Conservation (phyloP, 345 rosid genomes). For the Hibiscus trionum region DNA sequence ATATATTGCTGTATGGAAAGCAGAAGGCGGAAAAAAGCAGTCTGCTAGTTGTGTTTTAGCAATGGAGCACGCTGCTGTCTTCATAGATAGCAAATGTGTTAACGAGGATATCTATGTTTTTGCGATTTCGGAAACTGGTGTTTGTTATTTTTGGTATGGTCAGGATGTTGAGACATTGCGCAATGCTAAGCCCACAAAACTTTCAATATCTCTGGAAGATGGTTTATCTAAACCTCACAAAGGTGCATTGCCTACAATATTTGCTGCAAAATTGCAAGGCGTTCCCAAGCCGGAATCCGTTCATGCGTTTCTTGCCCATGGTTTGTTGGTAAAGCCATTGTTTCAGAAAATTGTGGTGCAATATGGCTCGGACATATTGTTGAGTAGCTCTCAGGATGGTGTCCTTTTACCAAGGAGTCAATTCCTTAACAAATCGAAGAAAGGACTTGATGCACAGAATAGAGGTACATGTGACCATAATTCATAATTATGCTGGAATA, state of each 20-base stretch:
- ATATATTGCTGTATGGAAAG: slow-evolving; percentile 73
- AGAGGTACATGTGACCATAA: slow-evolving; percentile 36
- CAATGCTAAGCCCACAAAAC: slow-evolving; percentile 58
- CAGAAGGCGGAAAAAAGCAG: slow-evolving; percentile 60
- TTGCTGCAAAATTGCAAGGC: slow-evolving; percentile 81
- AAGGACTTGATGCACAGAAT: slow-evolving; percentile 34
- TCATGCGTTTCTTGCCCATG: slow-evolving; percentile 61
- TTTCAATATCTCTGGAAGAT: slow-evolving; percentile 47
- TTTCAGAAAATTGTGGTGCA: slow-evolving; percentile 69
- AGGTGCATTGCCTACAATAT: slow-evolving; percentile 43
- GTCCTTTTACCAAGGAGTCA: slow-evolving; percentile 59
- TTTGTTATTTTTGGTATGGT: slow-evolving; percentile 83
- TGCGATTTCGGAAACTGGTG: slow-evolving; percentile 80
- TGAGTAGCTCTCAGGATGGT: slow-evolving; percentile 63
- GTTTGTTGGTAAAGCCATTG: slow-evolving; percentile 71
- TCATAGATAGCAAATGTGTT: slow-evolving; percentile 54
- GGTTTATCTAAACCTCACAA: slow-evolving; percentile 29
- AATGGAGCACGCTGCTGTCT: slow-evolving; percentile 89
- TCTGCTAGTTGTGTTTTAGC: slow-evolving; percentile 91
- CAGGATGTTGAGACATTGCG: slow-evolving; percentile 53
- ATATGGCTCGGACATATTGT: slow-evolving; percentile 50
- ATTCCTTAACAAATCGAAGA: slow-evolving; percentile 42
- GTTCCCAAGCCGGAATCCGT: slow-evolving; percentile 43
- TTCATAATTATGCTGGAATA: not conserved
- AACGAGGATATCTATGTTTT: slow-evolving; percentile 41